Base-by-base conservation (phyloP, 2,329 filamentous ascomycete species). In the Ploettnerulaceae sp. region DNA sequence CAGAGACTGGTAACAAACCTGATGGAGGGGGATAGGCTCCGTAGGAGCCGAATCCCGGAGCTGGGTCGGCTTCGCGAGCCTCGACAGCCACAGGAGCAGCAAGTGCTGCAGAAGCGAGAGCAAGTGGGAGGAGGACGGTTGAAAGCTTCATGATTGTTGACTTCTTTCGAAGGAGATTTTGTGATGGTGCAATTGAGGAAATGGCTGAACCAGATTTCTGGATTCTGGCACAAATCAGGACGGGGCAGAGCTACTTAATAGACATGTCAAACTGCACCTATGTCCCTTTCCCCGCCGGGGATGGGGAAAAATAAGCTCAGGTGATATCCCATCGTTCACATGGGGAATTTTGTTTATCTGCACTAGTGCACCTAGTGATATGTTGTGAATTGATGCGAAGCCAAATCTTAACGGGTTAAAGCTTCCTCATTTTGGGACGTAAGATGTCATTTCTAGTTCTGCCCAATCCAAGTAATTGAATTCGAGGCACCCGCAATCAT, bases 21-120 rank as follows among this genome's bases (percentile, higher is more conserved):
- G 37, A 9, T 29, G 24, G 37, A 3, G 37, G 24, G 17, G 37
- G 24, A 12, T 40, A 40, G 3, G 15, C 18, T 7, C 37, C 37
- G 14, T 40, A 40, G n/a, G 14, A 18, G 5, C 39, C 29, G 25
- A 33, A 42, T 7, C n/a, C n/a, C n/a, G n/a, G n/a, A n/a, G 28
- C 29, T 24, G 39, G 39, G 20, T 34, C 21, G 21, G 37, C 44
- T 28, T 34, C 36, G 28, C 37, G 34, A 3, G 17, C 38, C 1
- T 41, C 37, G 17, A 42, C 25, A 5, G 33, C 31, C 4, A 45
- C 32, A 15, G 41, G 41, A 22, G 41, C 41, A 37, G 41, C 25
- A 15, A 45, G 15, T 31, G 41, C 41, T 45, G 33, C n/a, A 20
- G 33, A 21, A 8, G 33, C 41, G 22, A 45, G 24, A 4, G 24